Percentiles rank a stretch among this genome's conserved stretches.
These are phyloP conservation scores for Aspergillus floridensis DNA, from an alignment of 2,329 filamentous ascomycete species.

Conservation along the genomic window DNA sequence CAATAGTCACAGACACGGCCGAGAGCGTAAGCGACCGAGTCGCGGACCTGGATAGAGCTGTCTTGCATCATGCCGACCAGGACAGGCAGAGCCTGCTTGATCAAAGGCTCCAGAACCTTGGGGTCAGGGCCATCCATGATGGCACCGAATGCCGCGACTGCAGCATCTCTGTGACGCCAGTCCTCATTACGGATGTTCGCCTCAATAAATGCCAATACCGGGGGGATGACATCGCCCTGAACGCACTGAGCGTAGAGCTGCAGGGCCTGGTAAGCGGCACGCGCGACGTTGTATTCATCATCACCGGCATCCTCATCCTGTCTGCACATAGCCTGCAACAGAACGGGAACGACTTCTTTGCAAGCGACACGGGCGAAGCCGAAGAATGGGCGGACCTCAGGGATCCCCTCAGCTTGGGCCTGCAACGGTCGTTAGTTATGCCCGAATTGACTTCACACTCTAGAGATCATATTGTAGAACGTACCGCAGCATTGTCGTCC, in stretches of 20 bases:
- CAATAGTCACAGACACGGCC: conserved; percentile 94
- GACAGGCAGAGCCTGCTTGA: conserved; percentile 91
- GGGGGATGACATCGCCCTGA: conserved; percentile 75
- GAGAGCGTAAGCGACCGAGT: conserved; percentile 92
- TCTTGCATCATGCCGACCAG: conserved; percentile 93
- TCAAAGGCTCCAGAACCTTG: conserved; percentile 84
- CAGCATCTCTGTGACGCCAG: conserved; percentile 93
- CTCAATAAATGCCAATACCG: conserved; percentile 89
- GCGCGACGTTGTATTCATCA: conserved; percentile 95
- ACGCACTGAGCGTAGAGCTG: conserved; percentile 95
- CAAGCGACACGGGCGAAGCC: conserved; percentile 94
- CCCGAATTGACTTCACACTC: not conserved
- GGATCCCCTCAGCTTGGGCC: conserved; percentile 67
- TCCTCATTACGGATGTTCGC: conserved; percentile 83
- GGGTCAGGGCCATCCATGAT: conserved; percentile 99
- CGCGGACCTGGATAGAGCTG: conserved; percentile 81
- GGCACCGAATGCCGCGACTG: conserved; percentile 93
- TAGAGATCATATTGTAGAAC: conserved; percentile 18
- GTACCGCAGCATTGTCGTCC: conserved; percentile 84
- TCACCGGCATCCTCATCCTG: conserved; percentile 96
- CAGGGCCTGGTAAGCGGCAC: conserved; percentile 93
- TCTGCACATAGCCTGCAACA: conserved; percentile 85
- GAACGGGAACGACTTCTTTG: conserved; percentile 87
- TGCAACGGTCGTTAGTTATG: conserved; percentile 30
- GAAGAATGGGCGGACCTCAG: conserved; percentile 87